Evolutionary conservation across 305 asterid species (phyloP), one percentile per base, ranked within the genome.

Genomic region (Petunia hybrid): DNA sequence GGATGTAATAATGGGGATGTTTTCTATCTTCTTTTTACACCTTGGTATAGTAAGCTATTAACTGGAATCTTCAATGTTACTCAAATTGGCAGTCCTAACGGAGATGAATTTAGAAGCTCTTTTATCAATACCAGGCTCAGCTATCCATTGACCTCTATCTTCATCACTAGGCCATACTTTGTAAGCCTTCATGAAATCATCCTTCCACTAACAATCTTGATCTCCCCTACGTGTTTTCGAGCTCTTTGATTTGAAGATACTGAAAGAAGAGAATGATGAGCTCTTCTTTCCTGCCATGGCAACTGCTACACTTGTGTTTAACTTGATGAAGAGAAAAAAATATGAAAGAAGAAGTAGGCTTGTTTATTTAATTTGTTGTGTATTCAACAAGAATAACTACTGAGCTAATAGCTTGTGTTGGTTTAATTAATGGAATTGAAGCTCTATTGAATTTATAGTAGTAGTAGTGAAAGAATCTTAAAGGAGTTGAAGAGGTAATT

Each of bases 91-190:
- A 1, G 86, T 85, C 14, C 35, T 83, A 16, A 39, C 41, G 55
- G 81, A 35, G 61, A 86, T 81, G 69, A 77, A 86, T 3, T 71
- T 86, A 61, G 84, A 62, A 48, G 87, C 87, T 68, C 53, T 86
- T 60, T 67, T 63, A 56, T 85, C 88, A 38, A 85, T 83, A 10
- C 85, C 77, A 4, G 88, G 86, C 51, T 85, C 86, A 12, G 88
- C 86, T 63, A 85, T 85, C 86, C 86, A 83, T 35, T 68, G 59
- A 16, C 83, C 86, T 80, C 81, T 22, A 10, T 85, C 88, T 77
- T 85, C 76, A 51, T 85, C 88, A 65, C 88, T 85, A 1, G 85
- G 83, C 82, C 83, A 85, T 2, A 84, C 79, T 79, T 80, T 85
- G 68, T 64, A 83, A 16, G 88, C 86, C 76, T 83, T 83, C 79